Percentiles rank a stretch among this genome's conserved stretches.
Evolutionary conservation across 306 rosid genomes (phyloP).

Genomic region (Prunus persica): Prunus_persica_NCBIv2 NC_034010.1:16193001-16193500

Average conservation of each 20-base stretch:
- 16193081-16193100: conserved; percentile 55
- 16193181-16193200: conserved; percentile 71
- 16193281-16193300: conserved; percentile 59
- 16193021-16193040: conserved; percentile 82
- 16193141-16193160: conserved; percentile 80
- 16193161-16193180: conserved; percentile 64
- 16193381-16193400: conserved; percentile 58
- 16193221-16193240: conserved; percentile 53
- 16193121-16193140: conserved; percentile 73
- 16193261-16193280: conserved; percentile 51
- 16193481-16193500: conserved; percentile 93
- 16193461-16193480: conserved; percentile 96
- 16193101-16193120: conserved; percentile 90
- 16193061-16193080: conserved; percentile 64
- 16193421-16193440: conserved; percentile 64
- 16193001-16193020: conserved; percentile 54
- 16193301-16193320: conserved; percentile 84
- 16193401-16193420: conserved; percentile 92
- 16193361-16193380: conserved; percentile 43
- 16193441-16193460: conserved; percentile 60
- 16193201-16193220: conserved; percentile 78
- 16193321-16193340: conserved; percentile 72
- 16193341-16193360: conserved; percentile 50
- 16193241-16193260: conserved; percentile 57
- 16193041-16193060: conserved; percentile 91